phyloP scores from a whole-genome alignment of 2,329 filamentous ascomycete genomes.

The Chrysosporium keratinophilum region DNA sequence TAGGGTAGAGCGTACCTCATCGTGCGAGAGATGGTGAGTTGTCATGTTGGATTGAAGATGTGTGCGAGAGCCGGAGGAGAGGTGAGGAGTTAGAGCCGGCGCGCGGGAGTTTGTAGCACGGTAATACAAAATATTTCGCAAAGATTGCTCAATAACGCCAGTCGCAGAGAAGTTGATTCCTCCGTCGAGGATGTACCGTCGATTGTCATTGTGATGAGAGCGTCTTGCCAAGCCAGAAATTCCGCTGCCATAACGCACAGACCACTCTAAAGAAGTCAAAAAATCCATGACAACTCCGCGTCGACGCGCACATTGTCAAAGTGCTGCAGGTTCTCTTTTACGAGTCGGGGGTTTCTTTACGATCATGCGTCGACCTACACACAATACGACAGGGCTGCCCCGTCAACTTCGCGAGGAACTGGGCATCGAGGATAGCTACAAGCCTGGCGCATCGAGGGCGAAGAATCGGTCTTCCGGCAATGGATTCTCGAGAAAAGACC shows the following conservation, averaged over 20 bases:
- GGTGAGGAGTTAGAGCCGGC: background rate
- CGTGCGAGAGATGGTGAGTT: conserved; percentile 28
- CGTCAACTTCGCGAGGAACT: conserved; percentile 32
- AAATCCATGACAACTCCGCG: background rate
- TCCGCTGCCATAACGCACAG: background rate
- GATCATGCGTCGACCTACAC: conserved; percentile 28
- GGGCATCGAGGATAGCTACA: conserved; percentile 27
- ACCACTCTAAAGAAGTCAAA: background rate
- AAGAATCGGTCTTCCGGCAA: conserved; percentile 18
- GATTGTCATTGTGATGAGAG: background rate
- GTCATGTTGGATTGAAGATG: conserved; percentile 10
- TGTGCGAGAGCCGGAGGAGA: background rate
- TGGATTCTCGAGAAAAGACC: conserved; percentile 47
- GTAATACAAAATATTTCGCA: background rate
- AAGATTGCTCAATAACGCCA: too few relatives aligned
- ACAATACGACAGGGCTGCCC: conserved; percentile 37
- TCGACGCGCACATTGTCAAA: background rate
- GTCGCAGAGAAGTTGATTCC: too few relatives aligned
- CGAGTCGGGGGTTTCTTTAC: too few relatives aligned
- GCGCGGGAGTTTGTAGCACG: background rate
- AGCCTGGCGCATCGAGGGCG: conserved; percentile 24
- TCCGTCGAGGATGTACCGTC: too few relatives aligned
- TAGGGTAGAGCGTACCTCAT: conserved; percentile 30
- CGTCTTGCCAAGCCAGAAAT: conserved; percentile 1
- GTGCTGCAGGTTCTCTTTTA: too few relatives aligned